Base-by-base conservation (phyloP, 2,329 filamentous ascomycete genomes). In the Hypomyces rosellus region DNA sequence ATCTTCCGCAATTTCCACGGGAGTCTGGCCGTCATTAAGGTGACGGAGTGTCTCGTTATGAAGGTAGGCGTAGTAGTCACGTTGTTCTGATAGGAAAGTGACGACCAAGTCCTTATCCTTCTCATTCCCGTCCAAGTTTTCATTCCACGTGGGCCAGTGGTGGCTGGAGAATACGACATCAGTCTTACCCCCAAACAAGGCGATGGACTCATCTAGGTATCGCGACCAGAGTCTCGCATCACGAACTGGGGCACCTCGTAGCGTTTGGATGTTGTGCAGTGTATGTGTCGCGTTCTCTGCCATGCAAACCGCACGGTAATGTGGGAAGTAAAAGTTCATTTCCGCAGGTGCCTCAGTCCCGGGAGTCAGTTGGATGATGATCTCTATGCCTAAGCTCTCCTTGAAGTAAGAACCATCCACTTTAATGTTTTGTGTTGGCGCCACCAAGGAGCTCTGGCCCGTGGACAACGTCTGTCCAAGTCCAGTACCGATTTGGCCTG, bases 91-190 rank as follows among this genome's bases (percentile, higher is more conserved):
- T 0, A 74, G 51, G 15, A 61, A 59, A 1, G 48, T 42, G 5
- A 59, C 48, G 14, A 67, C 49, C 2, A 54, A 33, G 42, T 48
- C 42, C 30, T 18, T 4, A 2, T 62, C 52, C 0, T 59, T 53
- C 3, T 52, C 46, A 1, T 66, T 67, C 65, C 68, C 25, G 25
- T 30, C 25, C 3, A 8, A 30, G 0, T 59, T 52, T 3, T 52
- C 46, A 1, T 66, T 67, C 66, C 68, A 73, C 0, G 67, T 72
- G n/a, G 70, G 71, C 70, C 70, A 73, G 51, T 69, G 59, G 54
- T 74, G 70, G 18, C 63, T 60, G 1, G 61, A 62, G 46, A 72
- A 71, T 3, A 70, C 46, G 2, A 71, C 64, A 5, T 69, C 62
- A 1, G 65, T 45, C 4, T 59, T 50, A 2, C 55, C 43, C 0